Evolutionary conservation across 1,284 basidiomycete species (phyloP), one percentile per base, ranked within the genome.

Genomic region (Ceratobasidium sp.): DNA sequence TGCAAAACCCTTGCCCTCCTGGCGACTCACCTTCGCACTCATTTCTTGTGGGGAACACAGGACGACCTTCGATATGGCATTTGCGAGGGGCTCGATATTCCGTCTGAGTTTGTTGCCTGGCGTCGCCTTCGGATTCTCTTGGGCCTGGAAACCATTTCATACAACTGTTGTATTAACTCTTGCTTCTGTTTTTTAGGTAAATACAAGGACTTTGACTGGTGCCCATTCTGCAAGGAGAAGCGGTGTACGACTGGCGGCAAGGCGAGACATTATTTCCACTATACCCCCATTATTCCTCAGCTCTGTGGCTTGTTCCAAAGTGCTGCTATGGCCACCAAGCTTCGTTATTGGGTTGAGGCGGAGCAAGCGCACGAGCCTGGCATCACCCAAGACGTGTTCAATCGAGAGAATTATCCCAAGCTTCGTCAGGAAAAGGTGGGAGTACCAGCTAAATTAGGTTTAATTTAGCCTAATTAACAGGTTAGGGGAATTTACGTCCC

Each of bases 311-410:
- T 63, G 27, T 78, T 51, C 58, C 34, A 31, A 1, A 68, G 31
- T 29, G 14, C 22, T 78, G 76, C 71, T 4, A 75, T 74, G 39
- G 77, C 79, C 0, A 51, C 73, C 31, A 48, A 72, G 16, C 77
- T 81, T 76, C 43, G 39, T 31, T 80, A 82, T 68, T 78, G 79
- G 8, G 76, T 77, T 0, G 5, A 76, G n/a, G 48, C 62, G 2
- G 74, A 74, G 22, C 11, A 77, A 78, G 59, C 19, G 31, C 69
- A 77, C 39, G 54, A 74, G 13, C 53, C 54, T 2, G 77, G 74
- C 1, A 46, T 65, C 14, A 76, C 79, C 11, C 54, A 19, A 13
- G 78, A 81, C 64, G 65, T 80, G 64, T 79, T 79, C 54, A 41
- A 76, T 41, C 61, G 76, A 1, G 39, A 48, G 4, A 5, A 63